Base-by-base conservation (phyloP, 2,329 filamentous ascomycete genomes). In the Diaporthe sp. region DNA sequence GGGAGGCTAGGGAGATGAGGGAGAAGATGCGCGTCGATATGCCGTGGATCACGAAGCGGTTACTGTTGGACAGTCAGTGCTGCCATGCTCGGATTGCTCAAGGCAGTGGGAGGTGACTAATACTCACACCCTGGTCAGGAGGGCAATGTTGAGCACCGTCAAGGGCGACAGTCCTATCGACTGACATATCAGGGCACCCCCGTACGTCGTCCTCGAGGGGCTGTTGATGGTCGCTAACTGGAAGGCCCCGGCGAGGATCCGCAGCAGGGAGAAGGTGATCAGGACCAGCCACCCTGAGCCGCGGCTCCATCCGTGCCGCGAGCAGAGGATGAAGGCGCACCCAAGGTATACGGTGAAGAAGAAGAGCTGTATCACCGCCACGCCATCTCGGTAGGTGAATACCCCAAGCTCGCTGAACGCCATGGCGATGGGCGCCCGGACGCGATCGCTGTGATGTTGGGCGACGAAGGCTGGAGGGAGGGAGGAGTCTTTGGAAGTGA, bases 321-420 rank as follows among this genome's bases (percentile, higher is more conserved):
- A 79, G 77, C 81, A 82, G 42, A 81, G 79, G 57, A 81, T 78
- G 39, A 82, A 22, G 1, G 77, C 78, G 42, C 78, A 78, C 10
- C 76, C 77, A 15, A 82, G 76, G 22, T 80, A 77, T 31, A 81
- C 72, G 5, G 81, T 79, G 46, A 81, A 83, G 25, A 65, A 65
- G 59, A 65, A 65, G 46, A 82, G 79, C 72, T 82, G 81, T 7
- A 82, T 77, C 67, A 81, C 81, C 25, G 81, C 81, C n/a, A 83
- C 79, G 34, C 79, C 79, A 62, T 82, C 76, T 19, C 76, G 65
- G 67, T 82, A 82, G n/a, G 73, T 78, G 2, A 82, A 72, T 25
- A 31, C 42, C 31, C 59, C 59, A 31, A 65, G 39, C 39, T 65
- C 39, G 42, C n/a, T 46, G 42, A 7, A 46, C 6, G 59, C 59